Evolutionary conservation across 2,329 filamentous ascomycete species (phyloP).

Genomic region (Neofusicoccum ribis): DNA sequence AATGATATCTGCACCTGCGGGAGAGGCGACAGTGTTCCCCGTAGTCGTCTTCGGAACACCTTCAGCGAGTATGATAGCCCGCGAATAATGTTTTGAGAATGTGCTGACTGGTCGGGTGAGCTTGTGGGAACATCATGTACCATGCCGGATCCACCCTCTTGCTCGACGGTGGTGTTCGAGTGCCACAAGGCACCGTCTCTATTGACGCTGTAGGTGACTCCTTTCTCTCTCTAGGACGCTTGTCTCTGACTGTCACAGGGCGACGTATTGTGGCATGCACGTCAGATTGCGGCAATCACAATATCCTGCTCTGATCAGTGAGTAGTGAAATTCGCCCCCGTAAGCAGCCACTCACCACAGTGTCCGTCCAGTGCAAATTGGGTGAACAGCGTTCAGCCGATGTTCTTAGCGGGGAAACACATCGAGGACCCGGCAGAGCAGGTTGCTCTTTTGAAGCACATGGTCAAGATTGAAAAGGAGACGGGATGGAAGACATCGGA

Average conservation of each 20-base stretch:
- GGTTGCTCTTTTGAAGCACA: background rate
- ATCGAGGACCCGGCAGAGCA: background rate
- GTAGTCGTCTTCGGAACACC: background rate
- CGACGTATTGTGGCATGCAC: background rate
- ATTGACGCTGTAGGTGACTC: background rate
- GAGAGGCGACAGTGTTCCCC: background rate
- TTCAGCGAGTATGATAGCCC: background rate
- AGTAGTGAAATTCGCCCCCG: background rate
- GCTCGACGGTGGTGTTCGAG: background rate
- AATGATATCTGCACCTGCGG: background rate
- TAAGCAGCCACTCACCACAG: background rate
- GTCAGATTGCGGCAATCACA: background rate
- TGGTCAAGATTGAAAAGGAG: background rate
- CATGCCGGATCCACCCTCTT: slow-evolving; percentile 2
- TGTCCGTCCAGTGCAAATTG: background rate
- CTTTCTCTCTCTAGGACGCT: background rate
- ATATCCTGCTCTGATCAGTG: background rate
- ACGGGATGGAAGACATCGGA: slow-evolving; percentile 3
- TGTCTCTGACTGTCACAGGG: background rate
- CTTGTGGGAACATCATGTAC: background rate
- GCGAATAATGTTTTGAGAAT: background rate
- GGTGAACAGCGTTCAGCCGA: background rate
- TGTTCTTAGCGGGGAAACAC: background rate
- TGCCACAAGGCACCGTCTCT: background rate
- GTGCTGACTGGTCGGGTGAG: background rate